Percentiles rank a stretch among this genome's conserved stretches.
Conservation (phyloP, 257 asterid species). For the Catharanthus roseus region DNA sequence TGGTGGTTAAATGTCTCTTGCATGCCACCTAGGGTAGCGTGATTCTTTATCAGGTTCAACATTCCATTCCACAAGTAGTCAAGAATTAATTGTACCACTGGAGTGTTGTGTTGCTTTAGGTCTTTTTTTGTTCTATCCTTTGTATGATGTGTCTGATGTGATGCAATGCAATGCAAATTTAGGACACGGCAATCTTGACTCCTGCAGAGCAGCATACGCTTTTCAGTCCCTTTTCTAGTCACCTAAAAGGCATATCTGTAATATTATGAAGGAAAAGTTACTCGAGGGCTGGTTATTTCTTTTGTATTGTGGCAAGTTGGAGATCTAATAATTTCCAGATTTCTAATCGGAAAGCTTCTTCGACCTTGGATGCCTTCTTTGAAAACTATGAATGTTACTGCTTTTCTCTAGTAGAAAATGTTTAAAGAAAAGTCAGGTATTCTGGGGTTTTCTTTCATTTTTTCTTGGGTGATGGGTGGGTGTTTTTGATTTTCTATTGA, state of each 20-base stretch:
- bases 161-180: neutral
- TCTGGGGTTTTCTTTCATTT: neutral
- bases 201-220: neutral
- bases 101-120: neutral
- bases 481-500: neutral
- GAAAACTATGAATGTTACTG: neutral
- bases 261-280: neutral
- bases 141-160: neutral
- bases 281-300: neutral
- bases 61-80: neutral
- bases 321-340: neutral
- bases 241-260: neutral
- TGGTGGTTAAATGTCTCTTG: neutral
- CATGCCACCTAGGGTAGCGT: neutral
- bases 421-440: neutral
- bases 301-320: neutral
- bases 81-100: neutral
- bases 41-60: neutral
- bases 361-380: neutral
- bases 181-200: neutral
- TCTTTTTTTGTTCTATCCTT: neutral
- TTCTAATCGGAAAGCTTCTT: neutral
- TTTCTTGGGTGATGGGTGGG: neutral
- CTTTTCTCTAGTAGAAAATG: neutral
- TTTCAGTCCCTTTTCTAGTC: neutral